Evolutionary conservation across 2,329 filamentous ascomycete genomes (phyloP), one percentile per base, ranked within the genome.

Genomic region (Zymoseptoria tritici): DNA sequence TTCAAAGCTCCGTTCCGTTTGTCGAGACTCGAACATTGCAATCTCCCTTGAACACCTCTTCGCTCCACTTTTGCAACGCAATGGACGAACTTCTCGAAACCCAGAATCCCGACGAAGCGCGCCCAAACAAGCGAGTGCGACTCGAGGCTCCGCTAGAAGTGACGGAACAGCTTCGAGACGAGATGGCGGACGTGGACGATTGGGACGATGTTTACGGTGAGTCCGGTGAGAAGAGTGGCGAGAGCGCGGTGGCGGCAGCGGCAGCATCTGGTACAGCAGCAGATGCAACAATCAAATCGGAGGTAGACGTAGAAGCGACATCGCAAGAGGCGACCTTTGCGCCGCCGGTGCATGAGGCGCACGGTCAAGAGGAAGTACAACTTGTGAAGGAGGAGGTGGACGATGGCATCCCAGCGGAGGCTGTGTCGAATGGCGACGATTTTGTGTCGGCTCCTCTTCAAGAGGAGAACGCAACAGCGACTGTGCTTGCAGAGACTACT

Each of bases 61-160:
- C 36, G 36, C 36, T 16, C 16, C 36, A 16, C 36, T n/a, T 46
- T 46, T 46, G 36, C 36, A 46, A 16, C 36, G 36, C 36, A n/a
- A 46, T 46, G 36, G 36, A 46, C 36, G 36, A 46, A 46, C 4
- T 46, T 2, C 36, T 46, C 16, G 36, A 46, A 7, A n/a, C 13
- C 13, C 36, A 46, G 16, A 46, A 46, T n/a, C 36, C 36, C 36
- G 67, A 69, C 59, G 67, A 68, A 57, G 56, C 64, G 55, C 62
- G 69, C 51, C 75, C 76, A 50, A 71, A 73, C 59, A 78, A 78
- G 71, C 73, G 73, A 68, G 72, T 72, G 61, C 70, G 73, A 65
- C 68, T 76, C 57, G 76, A 78, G 63, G 72, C 68, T 58, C 68
- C 72, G 56, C 65, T 71, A 62, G 66, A 71, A 63, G 70, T 71